Evolutionary conservation across 768 basidiomycete species (phyloP).

Genomic region (Boletus coccyginus): DNA sequence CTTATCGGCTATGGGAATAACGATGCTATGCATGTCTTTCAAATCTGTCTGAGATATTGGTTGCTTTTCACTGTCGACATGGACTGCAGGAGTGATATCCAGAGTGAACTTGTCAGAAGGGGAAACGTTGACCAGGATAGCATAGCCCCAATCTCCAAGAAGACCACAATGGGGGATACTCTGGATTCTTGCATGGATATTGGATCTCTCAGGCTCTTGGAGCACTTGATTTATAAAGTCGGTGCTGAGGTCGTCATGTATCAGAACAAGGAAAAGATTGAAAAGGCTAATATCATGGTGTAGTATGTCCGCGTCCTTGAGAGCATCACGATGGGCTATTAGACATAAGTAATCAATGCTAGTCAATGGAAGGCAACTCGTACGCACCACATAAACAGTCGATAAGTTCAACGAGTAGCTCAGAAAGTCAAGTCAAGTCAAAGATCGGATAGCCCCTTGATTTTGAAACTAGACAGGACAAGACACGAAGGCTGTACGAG

Average conservation of each 20-base stretch:
- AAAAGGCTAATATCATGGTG: slow-evolving; percentile 5
- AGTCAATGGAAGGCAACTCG: not conserved
- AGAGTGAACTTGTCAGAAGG: too few species aligned
- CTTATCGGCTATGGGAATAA: too few species aligned
- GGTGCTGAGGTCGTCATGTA: not conserved
- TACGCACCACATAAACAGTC: not conserved
- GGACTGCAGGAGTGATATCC: too few species aligned
- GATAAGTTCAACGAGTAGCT: not conserved
- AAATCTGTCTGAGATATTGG: too few species aligned
- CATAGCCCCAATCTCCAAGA: slow-evolving; percentile 2
- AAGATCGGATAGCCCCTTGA: not conserved
- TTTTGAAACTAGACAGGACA: not conserved
- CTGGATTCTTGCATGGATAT: not conserved
- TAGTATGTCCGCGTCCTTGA: not conserved
- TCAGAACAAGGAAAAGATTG: slow-evolving; percentile 3
- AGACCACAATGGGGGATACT: not conserved
- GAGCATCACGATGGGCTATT: not conserved
- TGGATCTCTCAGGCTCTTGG: not conserved
- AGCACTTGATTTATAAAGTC: not conserved
- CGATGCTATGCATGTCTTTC: too few species aligned
- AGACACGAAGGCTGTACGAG: not conserved
- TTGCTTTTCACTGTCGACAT: too few species aligned
- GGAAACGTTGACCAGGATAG: too few species aligned
- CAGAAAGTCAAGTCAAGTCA: not conserved
- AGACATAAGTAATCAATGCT: not conserved